Conservation (phyloP, 768 basidiomycete genomes). For the Nidularia sp. region DNA sequence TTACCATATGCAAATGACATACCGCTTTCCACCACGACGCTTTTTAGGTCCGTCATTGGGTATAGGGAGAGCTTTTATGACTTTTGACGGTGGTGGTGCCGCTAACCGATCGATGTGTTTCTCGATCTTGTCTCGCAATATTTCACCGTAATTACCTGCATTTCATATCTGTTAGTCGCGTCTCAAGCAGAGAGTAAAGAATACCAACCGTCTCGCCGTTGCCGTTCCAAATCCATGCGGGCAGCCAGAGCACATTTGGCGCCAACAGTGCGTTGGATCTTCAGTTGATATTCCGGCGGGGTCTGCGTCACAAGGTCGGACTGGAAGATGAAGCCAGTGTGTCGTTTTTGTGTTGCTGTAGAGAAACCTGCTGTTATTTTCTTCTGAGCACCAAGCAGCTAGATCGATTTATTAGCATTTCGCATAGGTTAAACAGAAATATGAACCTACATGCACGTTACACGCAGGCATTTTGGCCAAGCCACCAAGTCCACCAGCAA, state of each 20-base stretch:
- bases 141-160: slow-evolving; percentile 74
- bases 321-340: slow-evolving; percentile 97
- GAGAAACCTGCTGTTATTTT: slow-evolving; percentile 95
- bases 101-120: slow-evolving; percentile 88
- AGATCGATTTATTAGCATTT: slow-evolving; percentile 1
- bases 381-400: slow-evolving; percentile 92
- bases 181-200: background rate
- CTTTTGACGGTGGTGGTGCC: slow-evolving; percentile 91
- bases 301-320: slow-evolving; percentile 83
- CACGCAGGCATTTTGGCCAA: slow-evolving; percentile 93
- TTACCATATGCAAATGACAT: slow-evolving; percentile 12
- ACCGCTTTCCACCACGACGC: slow-evolving; percentile 93
- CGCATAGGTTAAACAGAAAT: background rate
- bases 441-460: slow-evolving; percentile 80
- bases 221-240: slow-evolving; percentile 89
- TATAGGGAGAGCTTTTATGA: slow-evolving; percentile 88
- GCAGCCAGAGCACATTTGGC: slow-evolving; percentile 90
- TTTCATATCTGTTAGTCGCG: background rate
- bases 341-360: slow-evolving; percentile 77
- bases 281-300: slow-evolving; percentile 86
- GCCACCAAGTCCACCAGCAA: slow-evolving; percentile 89
- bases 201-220: slow-evolving; percentile 66
- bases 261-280: slow-evolving; percentile 89
- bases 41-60: slow-evolving; percentile 97
- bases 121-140: slow-evolving; percentile 84